Conservation (phyloP, 495 filamentous ascomycete species). For the Aspergillus carlsbadensis region DNA sequence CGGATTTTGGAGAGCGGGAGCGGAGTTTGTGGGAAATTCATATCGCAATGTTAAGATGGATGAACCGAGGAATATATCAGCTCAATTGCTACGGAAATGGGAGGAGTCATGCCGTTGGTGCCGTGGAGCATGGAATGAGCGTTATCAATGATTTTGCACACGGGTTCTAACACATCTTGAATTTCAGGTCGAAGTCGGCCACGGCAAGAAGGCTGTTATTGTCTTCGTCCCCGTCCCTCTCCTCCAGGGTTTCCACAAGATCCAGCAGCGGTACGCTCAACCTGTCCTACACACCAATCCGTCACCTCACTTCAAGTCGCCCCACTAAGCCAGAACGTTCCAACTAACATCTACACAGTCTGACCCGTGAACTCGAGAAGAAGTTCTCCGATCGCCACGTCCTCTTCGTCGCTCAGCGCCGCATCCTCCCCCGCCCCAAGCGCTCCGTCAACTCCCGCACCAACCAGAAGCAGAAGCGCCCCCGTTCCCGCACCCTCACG, state of each 20-base stretch:
- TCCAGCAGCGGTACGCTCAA: conserved; percentile 90
- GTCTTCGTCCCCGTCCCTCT: conserved; percentile 99
- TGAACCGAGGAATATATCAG: background rate
- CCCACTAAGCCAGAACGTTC: background rate
- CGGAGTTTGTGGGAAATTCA: background rate
- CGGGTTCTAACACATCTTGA: conserved; percentile 22
- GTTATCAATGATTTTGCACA: background rate
- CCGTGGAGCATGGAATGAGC: background rate
- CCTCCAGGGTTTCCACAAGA: conserved; percentile 92
- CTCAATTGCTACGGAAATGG: background rate
- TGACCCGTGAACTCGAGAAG: conserved; percentile 99
- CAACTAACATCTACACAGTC: conserved; percentile 49
- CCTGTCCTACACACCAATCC: conserved; percentile 1
- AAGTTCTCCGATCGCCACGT: conserved; percentile 99
- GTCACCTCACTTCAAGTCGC: background rate
- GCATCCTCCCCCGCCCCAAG: conserved; percentile 96
- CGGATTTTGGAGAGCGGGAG: background rate
- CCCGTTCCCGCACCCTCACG: conserved; percentile 93
- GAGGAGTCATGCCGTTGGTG: background rate
- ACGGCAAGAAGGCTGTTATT: conserved; percentile 99
- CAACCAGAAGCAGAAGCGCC: conserved; percentile 95
- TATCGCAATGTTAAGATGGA: background rate
- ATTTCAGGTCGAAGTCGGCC: conserved; percentile 93
- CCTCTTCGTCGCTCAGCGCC: conserved; percentile 96
- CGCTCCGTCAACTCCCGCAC: conserved; percentile 92